Conservation (phyloP, 2,329 filamentous ascomycete species). For the Scortechinia acanthostroma region DNA sequence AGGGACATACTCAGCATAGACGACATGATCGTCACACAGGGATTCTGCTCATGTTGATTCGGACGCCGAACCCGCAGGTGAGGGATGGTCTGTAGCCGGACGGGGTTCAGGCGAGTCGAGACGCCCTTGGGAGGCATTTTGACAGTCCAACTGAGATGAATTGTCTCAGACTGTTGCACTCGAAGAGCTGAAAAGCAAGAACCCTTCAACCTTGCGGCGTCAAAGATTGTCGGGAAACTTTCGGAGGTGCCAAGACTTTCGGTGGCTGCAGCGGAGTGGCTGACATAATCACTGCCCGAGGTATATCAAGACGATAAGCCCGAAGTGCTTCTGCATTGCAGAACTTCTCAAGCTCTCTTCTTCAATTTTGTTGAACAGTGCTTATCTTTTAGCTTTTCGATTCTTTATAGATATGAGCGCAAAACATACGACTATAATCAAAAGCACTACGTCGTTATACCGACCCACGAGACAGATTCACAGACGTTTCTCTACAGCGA, state of each 20-base stretch:
- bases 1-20: slow-evolving; percentile 41
- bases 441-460: too few species aligned
- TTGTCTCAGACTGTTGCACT: too few species aligned
- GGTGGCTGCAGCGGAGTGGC: too few species aligned
- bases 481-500: background rate
- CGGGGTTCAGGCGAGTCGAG: slow-evolving; percentile 37
- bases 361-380: background rate
- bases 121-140: slow-evolving; percentile 10
- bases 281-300: background rate
- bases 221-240: background rate
- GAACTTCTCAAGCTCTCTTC: background rate
- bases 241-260: slow-evolving; percentile 1
- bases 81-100: slow-evolving; percentile 49
- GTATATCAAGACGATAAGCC: too few species aligned
- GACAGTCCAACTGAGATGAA: too few species aligned
- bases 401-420: slow-evolving; percentile 1
- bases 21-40: slow-evolving; percentile 48
- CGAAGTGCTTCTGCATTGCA: too few species aligned
- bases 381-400: background rate
- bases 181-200: too few species aligned
- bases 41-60: slow-evolving; percentile 37
- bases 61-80: slow-evolving; percentile 44
- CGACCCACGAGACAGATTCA: background rate
- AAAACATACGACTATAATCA: background rate
- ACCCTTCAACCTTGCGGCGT: too few species aligned